Evolutionary conservation across 768 basidiomycete genomes (phyloP).

Genomic region (Galerina sulciceps): DNA sequence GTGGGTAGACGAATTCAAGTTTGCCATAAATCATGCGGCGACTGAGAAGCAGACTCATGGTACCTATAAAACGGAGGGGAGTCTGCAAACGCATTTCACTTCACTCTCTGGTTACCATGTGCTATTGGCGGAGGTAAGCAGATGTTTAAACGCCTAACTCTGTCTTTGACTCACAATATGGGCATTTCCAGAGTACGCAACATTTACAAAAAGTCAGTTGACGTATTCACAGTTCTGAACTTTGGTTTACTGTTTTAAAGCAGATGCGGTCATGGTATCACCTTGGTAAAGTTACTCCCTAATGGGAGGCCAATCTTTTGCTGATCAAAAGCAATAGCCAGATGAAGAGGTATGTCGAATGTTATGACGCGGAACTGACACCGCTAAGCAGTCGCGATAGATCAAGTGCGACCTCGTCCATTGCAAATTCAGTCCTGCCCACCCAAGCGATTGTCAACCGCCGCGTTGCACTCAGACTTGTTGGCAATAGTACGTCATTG

Average conservation of each 20-base stretch:
- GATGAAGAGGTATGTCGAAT: constrained; percentile 55
- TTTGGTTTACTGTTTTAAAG: constrained; percentile 5
- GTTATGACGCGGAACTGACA: not conserved
- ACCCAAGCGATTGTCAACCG: constrained; percentile 52
- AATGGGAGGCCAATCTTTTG: not conserved
- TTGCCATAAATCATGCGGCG: constrained; percentile 21
- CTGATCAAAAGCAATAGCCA: constrained; percentile 38
- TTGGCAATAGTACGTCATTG: constrained; percentile 69
- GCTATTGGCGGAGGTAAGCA: constrained; percentile 63
- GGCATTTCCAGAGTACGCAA: constrained; percentile 52
- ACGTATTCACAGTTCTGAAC: not conserved
- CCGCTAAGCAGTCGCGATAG: constrained; percentile 36
- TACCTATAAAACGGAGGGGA: constrained; percentile 28
- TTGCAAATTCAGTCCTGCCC: constrained; percentile 68
- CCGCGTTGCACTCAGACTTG: constrained; percentile 59
- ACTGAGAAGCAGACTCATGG: constrained; percentile 19
- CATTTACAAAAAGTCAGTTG: constrained; percentile 52
- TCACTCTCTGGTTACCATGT: constrained; percentile 42
- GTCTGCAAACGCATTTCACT: constrained; percentile 2
- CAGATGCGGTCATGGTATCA: constrained; percentile 61
- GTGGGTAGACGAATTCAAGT: constrained; percentile 15
- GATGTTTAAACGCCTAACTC: not conserved
- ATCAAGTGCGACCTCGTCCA: constrained; percentile 63
- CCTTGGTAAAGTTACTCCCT: constrained; percentile 40
- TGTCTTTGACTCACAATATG: constrained; percentile 20